A percentile compares a stretch with the other conserved stretches of the same genome.
Evolutionary conservation across 75 land plant genomes (phyloP).

Genomic region (Azolla pinnata): DNA sequence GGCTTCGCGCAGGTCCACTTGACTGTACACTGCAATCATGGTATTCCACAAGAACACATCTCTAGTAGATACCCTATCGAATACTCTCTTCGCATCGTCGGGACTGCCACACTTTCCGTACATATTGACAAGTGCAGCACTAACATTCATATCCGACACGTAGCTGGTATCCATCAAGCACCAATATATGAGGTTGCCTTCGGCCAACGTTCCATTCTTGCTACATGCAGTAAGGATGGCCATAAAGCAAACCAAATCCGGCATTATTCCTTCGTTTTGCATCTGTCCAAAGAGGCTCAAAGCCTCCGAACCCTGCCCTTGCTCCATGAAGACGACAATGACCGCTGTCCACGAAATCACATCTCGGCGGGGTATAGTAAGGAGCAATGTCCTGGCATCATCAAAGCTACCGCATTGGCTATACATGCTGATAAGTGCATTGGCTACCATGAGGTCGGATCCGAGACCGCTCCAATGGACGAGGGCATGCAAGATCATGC

Average conservation of each 20-base stretch:
- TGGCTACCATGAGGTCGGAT: too few species aligned
- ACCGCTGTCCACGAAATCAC: slow-evolving; percentile 60
- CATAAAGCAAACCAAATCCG: slow-evolving; percentile 33
- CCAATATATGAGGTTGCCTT: slow-evolving; percentile 22
- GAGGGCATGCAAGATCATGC: too few species aligned
- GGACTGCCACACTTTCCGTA: slow-evolving; percentile 23
- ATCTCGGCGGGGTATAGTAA: too few species aligned
- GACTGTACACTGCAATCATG: too few species aligned
- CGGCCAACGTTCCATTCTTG: slow-evolving; percentile 17
- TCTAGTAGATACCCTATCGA: too few species aligned
- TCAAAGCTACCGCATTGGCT: slow-evolving; percentile 21
- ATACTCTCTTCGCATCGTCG: slow-evolving; percentile 25
- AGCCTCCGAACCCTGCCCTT: slow-evolving; percentile 33
- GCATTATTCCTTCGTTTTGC: slow-evolving; percentile 16
- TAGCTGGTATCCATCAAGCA: slow-evolving; percentile 19
- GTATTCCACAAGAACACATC: too few species aligned
- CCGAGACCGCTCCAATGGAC: too few species aligned
- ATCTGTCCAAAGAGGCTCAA: slow-evolving; percentile 27
- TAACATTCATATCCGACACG: slow-evolving; percentile 18
- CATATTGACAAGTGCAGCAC: slow-evolving; percentile 34
- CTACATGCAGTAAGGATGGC: slow-evolving; percentile 46
- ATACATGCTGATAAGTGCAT: slow-evolving; percentile 30
- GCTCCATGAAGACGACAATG: slow-evolving; percentile 42
- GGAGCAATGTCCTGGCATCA: slow-evolving; percentile 12
- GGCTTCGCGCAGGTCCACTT: too few species aligned